A percentile compares a stretch with the other conserved stretches of the same genome.
Conservation (phyloP, 192 early-diverging fungal species). For the Gamsiella multidivaricata region DNA sequence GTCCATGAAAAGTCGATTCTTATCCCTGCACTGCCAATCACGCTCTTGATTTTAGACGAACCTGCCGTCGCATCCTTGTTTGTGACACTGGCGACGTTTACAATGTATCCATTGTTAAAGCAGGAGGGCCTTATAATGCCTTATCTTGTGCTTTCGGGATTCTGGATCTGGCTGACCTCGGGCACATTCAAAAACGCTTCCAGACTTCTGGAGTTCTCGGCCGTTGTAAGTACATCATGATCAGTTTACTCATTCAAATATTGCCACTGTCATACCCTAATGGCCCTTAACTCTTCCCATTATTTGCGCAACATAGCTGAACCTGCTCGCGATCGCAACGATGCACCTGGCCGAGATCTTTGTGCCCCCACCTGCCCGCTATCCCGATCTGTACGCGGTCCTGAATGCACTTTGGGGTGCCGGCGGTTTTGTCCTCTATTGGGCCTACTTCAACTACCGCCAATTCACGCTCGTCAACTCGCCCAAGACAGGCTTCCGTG, state of each 20-base stretch:
- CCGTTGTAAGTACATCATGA: constrained; percentile 53
- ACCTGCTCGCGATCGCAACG: constrained; percentile 37
- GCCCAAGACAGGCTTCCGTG: constrained; percentile 28
- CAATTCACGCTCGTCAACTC: constrained; percentile 55
- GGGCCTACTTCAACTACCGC: constrained; percentile 81
- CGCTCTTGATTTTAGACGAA: constrained; percentile 79
- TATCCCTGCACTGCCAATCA: constrained; percentile 82
- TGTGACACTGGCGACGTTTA: constrained; percentile 80
- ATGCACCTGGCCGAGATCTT: constrained; percentile 68
- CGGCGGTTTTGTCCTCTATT: constrained; percentile 72
- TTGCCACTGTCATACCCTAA: too few relatives aligned
- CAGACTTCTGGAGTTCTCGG: constrained; percentile 19
- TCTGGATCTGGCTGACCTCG: constrained; percentile 80
- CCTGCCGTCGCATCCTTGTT: constrained; percentile 71
- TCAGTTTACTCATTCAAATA: too few relatives aligned
- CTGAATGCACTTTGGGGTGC: constrained; percentile 79
- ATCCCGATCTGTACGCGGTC: constrained; percentile 88
- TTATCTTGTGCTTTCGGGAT: constrained; percentile 71
- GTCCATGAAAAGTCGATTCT: constrained; percentile 98
- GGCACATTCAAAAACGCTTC: constrained; percentile 22
- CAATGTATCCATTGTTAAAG: constrained; percentile 89
- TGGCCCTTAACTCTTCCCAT: too few relatives aligned
- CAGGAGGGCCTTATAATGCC: constrained; percentile 78
- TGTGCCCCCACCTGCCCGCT: constrained; percentile 68
- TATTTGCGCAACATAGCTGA: constrained; percentile 1